Evolutionary conservation across 805 yeast genomes (phyloP), one percentile per base, ranked within the genome.

Genomic region (Candida oleophila): DNA sequence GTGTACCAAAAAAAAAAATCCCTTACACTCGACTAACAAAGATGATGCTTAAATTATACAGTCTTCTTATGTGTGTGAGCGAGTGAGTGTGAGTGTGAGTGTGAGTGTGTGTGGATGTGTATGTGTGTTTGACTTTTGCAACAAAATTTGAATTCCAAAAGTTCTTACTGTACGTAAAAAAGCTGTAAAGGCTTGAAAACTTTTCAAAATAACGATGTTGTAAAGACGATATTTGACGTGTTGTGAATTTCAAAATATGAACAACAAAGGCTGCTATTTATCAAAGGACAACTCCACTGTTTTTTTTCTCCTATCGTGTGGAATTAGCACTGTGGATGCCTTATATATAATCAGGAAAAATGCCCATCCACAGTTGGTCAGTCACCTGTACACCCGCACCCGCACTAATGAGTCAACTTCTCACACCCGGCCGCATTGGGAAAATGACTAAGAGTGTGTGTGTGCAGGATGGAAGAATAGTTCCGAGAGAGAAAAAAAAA

Each of bases 351-450:
- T 14, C 14, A 8, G 36, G 36, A 14, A 36, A n/a, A 36, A 9
- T 36, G 19, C 39, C 19, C 34, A 9, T 5, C 43, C 43, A 41
- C 43, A 41, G 36, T 41, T 25, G 28, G 43, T 41, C 43, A 41
- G 43, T 15, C 44, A 32, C 44, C 44, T 22, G 43, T 19, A 28
- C 43, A 41, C 43, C 43, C 43, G 22, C 36, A 33, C 15, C 18
- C 37, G 43, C 35, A 11, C n/a, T 8, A 16, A 28, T 41, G 43
- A 41, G 43, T 41, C 44, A 41, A 41, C 16, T 25, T 25, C 11
- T 11, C 30, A 7, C 30, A 11, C 5, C 11, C 30, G 30, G 30
- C n/a, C n/a, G n/a, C 9, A 25, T 25, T 25, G 11, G 9, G 30
- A 7, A 5, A 5, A 25, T 25, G 30, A 25, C 30, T 25, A 25